Evolutionary conservation across 345 rosid genomes (phyloP).

Genomic region (Arabidopsis suecica): DNA sequence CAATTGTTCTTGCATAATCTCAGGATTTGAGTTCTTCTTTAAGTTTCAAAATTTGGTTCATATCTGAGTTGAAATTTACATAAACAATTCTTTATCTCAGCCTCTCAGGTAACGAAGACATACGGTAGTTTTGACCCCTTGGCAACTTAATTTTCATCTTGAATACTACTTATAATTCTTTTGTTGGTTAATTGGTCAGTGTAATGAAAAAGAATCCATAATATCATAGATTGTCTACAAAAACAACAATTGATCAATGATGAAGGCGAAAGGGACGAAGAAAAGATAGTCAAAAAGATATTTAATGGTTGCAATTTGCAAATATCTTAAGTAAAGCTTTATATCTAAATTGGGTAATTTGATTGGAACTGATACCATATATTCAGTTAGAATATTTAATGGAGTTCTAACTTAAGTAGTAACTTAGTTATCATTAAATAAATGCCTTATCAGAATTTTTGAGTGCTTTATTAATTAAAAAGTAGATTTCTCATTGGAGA

Average conservation of each 20-base stretch:
- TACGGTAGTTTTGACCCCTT: no score
- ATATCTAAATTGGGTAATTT: not conserved
- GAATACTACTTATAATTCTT: not conserved
- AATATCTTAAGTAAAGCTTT: not conserved
- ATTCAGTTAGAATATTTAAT: not conserved
- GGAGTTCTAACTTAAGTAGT: not conserved
- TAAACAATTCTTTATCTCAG: no score
- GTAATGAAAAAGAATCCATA: not conserved
- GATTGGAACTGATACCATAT: slow-evolving; percentile 11
- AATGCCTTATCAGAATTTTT: not conserved
- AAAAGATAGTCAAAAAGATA: not conserved
- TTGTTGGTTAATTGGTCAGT: not conserved
- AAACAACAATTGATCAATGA: not conserved
- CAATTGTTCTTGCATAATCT: not conserved
- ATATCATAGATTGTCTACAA: not conserved
- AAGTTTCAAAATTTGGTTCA: no score
- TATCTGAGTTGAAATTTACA: no score
- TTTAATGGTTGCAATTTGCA: not conserved
- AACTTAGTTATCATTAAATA: slow-evolving; percentile 12
- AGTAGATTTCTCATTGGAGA: slow-evolving; percentile 16
- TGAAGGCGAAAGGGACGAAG: not conserved
- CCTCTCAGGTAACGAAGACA: no score
- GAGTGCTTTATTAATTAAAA: not conserved
- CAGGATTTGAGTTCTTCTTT: not conserved
- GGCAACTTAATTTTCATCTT: no score